Evolutionary conservation across 208 protist species (phyloP).

Genomic region (Trichomonas tenax): DNA sequence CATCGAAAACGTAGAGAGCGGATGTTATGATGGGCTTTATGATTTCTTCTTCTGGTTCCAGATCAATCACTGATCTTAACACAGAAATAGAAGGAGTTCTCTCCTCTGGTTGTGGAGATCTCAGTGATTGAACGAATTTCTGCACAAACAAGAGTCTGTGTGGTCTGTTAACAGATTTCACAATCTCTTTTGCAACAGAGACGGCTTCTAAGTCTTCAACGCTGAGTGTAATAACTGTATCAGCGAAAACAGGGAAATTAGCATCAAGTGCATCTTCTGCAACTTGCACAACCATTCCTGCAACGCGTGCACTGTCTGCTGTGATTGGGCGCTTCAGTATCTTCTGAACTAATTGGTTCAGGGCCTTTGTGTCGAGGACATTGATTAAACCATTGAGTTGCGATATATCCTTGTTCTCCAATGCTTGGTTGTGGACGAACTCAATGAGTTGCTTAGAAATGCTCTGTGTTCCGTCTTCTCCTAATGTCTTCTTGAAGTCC

Average conservation of each 20-base stretch:
- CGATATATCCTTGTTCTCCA: neutral
- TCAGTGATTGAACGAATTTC: neutral
- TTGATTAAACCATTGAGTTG: neutral
- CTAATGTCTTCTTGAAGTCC: neutral
- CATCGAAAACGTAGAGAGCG: neutral
- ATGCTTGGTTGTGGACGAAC: neutral
- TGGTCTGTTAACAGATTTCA: neutral
- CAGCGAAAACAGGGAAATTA: neutral
- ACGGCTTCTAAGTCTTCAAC: neutral
- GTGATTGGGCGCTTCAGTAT: neutral
- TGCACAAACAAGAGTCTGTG: neutral
- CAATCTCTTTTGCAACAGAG: neutral
- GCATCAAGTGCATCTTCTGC: neutral
- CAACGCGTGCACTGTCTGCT: neutral
- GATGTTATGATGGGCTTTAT: neutral
- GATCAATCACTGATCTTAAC: neutral
- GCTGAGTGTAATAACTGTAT: neutral
- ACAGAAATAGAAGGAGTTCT: neutral
- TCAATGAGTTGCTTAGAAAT: neutral
- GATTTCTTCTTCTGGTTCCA: neutral
- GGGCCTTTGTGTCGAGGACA: neutral
- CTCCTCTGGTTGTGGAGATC: neutral
- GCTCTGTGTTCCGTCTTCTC: neutral
- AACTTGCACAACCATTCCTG: neutral
- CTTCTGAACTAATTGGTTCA: neutral